These are phyloP conservation scores for Arthroderma uncinatum DNA, from an alignment of 2,329 filamentous ascomycete genomes.

Conservation along the genomic window DNA sequence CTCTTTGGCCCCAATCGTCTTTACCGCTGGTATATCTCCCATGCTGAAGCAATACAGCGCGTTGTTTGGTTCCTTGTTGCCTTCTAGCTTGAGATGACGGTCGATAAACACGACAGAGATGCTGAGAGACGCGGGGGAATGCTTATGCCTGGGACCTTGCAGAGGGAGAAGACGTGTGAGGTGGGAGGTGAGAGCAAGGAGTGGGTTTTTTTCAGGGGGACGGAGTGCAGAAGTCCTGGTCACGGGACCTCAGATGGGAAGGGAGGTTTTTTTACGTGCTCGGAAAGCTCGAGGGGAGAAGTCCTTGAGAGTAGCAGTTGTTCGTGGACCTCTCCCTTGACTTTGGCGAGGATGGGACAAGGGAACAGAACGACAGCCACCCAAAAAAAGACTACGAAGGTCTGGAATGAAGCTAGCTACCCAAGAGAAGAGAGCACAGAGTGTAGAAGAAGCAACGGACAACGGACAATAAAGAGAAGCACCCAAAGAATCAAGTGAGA, in stretches of 20 bases:
- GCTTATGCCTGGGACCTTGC: not conserved
- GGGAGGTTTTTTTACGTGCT: not conserved
- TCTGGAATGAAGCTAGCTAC: constrained; percentile 1
- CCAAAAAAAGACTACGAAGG: not conserved
- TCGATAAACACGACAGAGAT: not conserved
- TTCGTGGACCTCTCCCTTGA: not conserved
- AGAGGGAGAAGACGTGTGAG: not conserved
- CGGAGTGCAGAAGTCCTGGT: not conserved
- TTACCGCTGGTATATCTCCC: not conserved
- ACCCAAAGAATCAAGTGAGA: not conserved
- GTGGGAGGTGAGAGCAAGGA: not conserved
- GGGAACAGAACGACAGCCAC: not conserved
- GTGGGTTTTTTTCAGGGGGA: not conserved
- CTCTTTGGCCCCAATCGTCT: not conserved
- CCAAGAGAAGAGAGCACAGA: not conserved
- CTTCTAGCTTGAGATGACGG: not conserved
- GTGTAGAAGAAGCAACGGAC: not conserved
- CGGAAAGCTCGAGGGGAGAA: not conserved
- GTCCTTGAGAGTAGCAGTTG: not conserved
- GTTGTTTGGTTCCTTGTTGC: not conserved
- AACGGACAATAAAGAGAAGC: not conserved
- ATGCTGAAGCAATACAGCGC: not conserved
- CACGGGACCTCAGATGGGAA: not conserved
- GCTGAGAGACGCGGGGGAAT: not conserved
- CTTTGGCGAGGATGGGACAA: not conserved